Base-by-base conservation (phyloP, 2,329 filamentous ascomycete species). In the Nothophoma quercina region DNA sequence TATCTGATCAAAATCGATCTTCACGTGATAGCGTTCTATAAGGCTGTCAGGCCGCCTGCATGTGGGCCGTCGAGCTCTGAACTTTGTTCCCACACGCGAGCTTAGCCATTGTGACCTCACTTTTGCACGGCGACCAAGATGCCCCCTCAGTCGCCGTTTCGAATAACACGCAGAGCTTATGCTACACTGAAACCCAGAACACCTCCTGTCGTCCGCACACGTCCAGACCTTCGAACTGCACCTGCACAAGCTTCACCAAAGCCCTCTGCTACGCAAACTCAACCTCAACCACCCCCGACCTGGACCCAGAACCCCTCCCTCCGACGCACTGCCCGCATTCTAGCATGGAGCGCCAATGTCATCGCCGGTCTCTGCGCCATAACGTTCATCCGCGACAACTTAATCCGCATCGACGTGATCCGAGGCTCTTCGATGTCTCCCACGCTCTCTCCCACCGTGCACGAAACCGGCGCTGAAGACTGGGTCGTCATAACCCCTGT, bases 371-470 rank as follows among this genome's bases (percentile, higher is more conserved):
- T 63, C 22, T 60, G 50, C 45, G 44, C 40, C 21, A 25, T 68
- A 45, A 41, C 68, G 41, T 66, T 69, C 52, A n/a, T 77, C 46
- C 77, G 77, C 58, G 77, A 80, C 67, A 63, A 76, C 51, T 32
- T 74, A 48, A 8, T 76, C 54, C 71, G 75, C 48, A 29, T 72
- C 40, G 69, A 73, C 41, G 63, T 61, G 21, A 70, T 81, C 8
- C 63, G 59, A 26, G 79, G 79, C 25, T 51, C 57, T 15, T 77
- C 73, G 40, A 81, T 81, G 79, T 55, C 74, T 2, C 79, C 79
- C 1, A 77, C 78, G 1, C 68, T 81, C 18, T 78, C 72, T 3
- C 77, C 78, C 0, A n/a, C 55, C 19, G 75, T 68, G 51, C 64
- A 77, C 58, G 69, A 71, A 36, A 75, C 76, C 1, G 75, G 77